Base-by-base conservation (phyloP, 2,329 filamentous ascomycete genomes). In the Penicillium capsulatum region DNA sequence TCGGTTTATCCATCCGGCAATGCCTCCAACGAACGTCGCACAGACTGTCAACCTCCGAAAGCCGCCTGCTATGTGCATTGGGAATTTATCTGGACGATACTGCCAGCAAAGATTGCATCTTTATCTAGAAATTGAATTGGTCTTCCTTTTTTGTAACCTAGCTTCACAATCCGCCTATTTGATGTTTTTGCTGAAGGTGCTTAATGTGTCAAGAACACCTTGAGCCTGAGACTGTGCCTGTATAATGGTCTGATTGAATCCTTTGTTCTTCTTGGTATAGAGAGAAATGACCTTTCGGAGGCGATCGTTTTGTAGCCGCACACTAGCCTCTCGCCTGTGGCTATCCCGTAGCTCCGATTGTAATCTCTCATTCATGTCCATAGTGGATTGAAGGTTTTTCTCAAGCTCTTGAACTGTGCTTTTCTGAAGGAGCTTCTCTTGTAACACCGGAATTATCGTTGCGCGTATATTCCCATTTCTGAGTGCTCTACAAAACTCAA, bases 41-140 rank as follows among this genome's bases (percentile, higher is more conserved):
- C 7, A 40, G 17, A 30, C 26, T 34, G 16, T 34, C 31, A 10
- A 17, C 24, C 10, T 40, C 26, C 13, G 37, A 40, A 22, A 40
- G 37, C 24, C 24, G 24, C 19, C 37, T 40, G 17, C 37, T 40
- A 3, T 9, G 34, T 24, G 31, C 31, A 8, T 33, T 40, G 26
- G 37, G 37, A n/a, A 40, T 40, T 19, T 30, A 22, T 28, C 27
- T 40, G 30, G 30, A 40, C 32, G 26, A 34, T 34, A 35, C 37
- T 31, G 29, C 29, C 16, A n/a, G 26, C 29, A 17, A 31, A 31
- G 13, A 31, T 31, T 31, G 9, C 26, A 28, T n/a, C 26, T 28
- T 28, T 28, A 28, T 10, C 26, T 37, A 31, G 17, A 30, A 19
- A 37, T 31, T 11, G 28, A 31, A 19, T 10, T 30, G 16, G 34